phyloP scores from a whole-genome alignment of 2,329 filamentous ascomycete species.

The Grosmannia penicillata region DNA sequence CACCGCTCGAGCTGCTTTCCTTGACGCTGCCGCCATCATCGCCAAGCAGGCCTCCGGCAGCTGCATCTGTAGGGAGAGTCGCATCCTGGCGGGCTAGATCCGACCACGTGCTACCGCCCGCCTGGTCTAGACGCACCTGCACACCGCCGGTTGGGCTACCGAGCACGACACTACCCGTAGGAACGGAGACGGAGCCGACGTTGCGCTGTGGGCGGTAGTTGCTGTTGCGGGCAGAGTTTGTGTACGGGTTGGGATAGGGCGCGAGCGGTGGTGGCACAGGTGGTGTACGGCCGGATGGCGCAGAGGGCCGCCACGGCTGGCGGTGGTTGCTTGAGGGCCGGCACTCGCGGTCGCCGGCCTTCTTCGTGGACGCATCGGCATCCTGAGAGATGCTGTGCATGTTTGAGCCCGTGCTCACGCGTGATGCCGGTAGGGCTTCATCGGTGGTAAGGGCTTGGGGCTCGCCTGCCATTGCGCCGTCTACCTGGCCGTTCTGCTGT shows the following conservation, averaged over 20 bases:
- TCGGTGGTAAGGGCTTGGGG: neutral
- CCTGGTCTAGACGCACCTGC: constrained; percentile 80
- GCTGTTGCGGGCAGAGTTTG: constrained; percentile 14
- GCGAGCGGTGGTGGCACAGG: constrained; percentile 21
- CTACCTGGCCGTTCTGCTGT: neutral
- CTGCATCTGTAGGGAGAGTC: constrained; percentile 55
- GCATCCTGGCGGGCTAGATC: constrained; percentile 75
- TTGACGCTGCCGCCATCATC: constrained; percentile 30
- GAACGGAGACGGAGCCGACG: constrained; percentile 23
- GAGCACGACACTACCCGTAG: constrained; percentile 51
- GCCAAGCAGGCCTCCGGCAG: constrained; percentile 27
- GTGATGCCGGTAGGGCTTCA: constrained; percentile 20
- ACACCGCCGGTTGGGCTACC: constrained; percentile 70
- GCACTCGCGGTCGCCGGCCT: constrained; percentile 1
- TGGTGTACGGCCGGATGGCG: constrained; percentile 13
- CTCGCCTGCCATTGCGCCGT: neutral
- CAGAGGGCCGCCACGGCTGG: constrained; percentile 5
- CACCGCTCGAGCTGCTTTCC: constrained; percentile 40
- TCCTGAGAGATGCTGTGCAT: constrained; percentile 5
- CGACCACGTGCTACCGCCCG: constrained; percentile 61
- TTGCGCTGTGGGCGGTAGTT: constrained; percentile 4
- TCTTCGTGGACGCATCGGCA: constrained; percentile 3
- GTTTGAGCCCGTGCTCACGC: constrained; percentile 11
- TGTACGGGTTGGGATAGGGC: constrained; percentile 32
- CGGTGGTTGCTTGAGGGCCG: constrained; percentile 13